A percentile compares a stretch with the other conserved stretches of the same genome.
These are phyloP conservation scores for Cytospora chrysosperma DNA, from an alignment of 2,329 filamentous ascomycete species.

Conservation along the genomic window DNA sequence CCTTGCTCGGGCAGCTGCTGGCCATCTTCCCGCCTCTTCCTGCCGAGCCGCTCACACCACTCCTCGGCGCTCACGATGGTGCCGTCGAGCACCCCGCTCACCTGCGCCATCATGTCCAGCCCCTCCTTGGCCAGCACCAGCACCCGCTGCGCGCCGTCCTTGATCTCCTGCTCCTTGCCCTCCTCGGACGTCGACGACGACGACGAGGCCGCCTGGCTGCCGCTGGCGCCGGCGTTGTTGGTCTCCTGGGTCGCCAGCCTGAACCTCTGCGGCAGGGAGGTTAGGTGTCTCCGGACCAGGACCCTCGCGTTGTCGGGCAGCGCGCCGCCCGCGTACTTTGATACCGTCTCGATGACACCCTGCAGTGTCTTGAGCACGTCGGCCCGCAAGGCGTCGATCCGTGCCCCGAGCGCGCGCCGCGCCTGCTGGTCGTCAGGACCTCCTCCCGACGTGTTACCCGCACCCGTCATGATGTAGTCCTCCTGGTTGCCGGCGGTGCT, in stretches of 20 bases:
- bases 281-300: conserved; percentile 80
- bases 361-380: conserved; percentile 79
- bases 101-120: conserved; percentile 90
- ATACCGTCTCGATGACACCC: conserved; percentile 79
- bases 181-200: conserved; percentile 35
- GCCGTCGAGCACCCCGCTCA: conserved; percentile 82
- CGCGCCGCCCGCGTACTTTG: conserved; percentile 86
- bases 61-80: conserved; percentile 88
- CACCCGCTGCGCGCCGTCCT: conserved; percentile 70
- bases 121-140: conserved; percentile 86
- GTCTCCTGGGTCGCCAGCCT: conserved; percentile 59
- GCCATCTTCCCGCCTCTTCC: conserved; percentile 38
- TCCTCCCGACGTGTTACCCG: conserved; percentile 16
- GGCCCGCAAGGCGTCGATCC: conserved; percentile 65
- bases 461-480: conserved; percentile 29
- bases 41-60: conserved; percentile 80
- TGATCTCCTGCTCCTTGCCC: conserved; percentile 40
- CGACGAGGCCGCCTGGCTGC: background rate
- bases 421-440: conserved; percentile 30
- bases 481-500: conserved; percentile 28
- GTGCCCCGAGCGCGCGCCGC: conserved; percentile 52
- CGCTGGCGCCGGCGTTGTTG: conserved; percentile 31
- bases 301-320: conserved; percentile 84
- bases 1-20: conserved; percentile 27
- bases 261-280: conserved; percentile 81